Evolutionary conservation across 192 early-diverging fungal species (phyloP), one percentile per base, ranked within the genome.

Genomic region (Mortierella hygrophila): DNA sequence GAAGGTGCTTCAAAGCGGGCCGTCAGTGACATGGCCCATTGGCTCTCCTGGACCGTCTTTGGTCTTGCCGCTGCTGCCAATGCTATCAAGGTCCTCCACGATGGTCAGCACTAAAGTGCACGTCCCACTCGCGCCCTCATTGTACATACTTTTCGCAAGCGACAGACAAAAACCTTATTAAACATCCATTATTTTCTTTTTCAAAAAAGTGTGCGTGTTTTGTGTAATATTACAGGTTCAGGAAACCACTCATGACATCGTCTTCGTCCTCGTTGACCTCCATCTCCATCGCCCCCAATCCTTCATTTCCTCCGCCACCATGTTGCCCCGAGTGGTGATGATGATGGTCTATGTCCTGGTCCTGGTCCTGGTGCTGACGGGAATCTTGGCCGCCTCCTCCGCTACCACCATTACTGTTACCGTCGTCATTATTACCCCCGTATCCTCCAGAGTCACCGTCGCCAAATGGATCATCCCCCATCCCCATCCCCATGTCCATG

Each of bases 211-310:
- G 13, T 15, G 11, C 26, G 11, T 32, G 11, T 65, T 65, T 65
- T 65, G 29, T 15, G 55, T 65, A 32, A 32, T 65, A 18, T 76
- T 83, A 83, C 82, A 83, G 68, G 76, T 83, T 83, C 49, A 83
- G 74, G 60, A 83, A 83, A 21, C 82, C 82, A 78, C 37, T 83
- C 82, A 83, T 83, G 23, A 83, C 49, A 60, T 83, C 82, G 68
- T 83, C 82, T 9, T 83, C 82, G 29, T 83, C 77, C 60, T 83
- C 81, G 26, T 78, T 78, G 10, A 83, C 47, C 35, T 83, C 82
- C 82, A 83, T 77, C 54, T 83, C 82, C 21, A 83, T 47, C 1
- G 38, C 26, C 41, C 77, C 76, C 10, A 83, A 52, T 57, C 82
- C 82, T 37, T 47, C 70, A 71, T 29, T 68, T 5, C 41, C 15